A percentile compares a stretch with the other conserved stretches of the same genome.
phyloP scores from a whole-genome alignment of 2,329 filamentous ascomycete species.

The Fusarium foetens region DNA sequence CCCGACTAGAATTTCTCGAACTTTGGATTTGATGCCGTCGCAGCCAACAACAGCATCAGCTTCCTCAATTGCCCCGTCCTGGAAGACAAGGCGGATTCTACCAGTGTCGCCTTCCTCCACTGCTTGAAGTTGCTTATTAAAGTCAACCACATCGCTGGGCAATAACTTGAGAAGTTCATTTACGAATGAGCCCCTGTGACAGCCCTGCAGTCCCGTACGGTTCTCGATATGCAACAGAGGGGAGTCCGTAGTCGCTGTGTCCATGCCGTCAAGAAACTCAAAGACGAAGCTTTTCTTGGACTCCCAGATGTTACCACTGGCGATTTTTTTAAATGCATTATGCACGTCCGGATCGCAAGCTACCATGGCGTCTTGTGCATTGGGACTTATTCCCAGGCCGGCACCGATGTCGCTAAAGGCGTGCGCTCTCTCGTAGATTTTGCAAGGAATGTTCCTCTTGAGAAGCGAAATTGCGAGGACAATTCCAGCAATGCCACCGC shows the following conservation, averaged over 20 bases:
- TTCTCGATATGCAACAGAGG: not conserved
- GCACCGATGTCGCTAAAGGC: not conserved
- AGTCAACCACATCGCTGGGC: not conserved
- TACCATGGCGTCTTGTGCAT: not conserved
- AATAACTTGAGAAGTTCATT: not conserved
- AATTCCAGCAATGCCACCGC: not conserved
- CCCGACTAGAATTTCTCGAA: not conserved
- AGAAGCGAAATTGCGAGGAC: not conserved
- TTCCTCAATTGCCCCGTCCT: fast-evolving
- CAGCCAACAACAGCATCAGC: not conserved
- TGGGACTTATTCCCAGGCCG: not conserved
- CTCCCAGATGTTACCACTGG: not conserved
- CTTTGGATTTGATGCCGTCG: not conserved
- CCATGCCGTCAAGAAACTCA: not conserved
- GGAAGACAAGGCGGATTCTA: not conserved
- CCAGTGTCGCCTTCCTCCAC: fast-evolving
- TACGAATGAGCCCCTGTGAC: not conserved
- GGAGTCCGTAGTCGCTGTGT: not conserved
- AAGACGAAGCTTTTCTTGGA: not conserved
- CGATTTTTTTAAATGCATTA: not conserved
- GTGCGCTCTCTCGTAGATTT: not conserved
- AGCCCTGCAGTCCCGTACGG: not conserved
- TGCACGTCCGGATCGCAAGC: not conserved
- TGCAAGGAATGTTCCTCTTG: not conserved
- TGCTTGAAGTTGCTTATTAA: not conserved